These are phyloP conservation scores for Prinsepia uniflora DNA, from an alignment of 306 rosid species.

Conservation along the genomic window DNA sequence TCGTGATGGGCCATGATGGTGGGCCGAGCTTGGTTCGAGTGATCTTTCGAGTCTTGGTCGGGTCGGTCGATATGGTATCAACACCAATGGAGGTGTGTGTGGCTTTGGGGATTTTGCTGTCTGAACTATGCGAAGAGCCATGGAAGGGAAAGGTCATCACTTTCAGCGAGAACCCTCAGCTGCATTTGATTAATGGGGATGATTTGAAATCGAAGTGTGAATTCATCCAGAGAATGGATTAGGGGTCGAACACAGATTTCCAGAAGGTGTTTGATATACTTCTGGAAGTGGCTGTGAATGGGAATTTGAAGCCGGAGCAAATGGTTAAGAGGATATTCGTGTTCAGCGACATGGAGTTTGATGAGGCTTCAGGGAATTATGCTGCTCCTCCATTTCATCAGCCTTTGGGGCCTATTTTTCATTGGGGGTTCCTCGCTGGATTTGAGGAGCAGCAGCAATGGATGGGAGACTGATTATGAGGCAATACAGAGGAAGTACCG, in stretches of 20 bases:
- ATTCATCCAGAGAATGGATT: slow-evolving; percentile 35
- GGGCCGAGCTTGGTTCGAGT: no score
- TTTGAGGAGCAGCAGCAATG: background rate
- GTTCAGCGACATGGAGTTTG: slow-evolving; percentile 80
- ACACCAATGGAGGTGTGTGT: slow-evolving; percentile 57
- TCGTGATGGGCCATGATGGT: no score
- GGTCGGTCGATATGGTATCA: no score
- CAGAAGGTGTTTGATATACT: slow-evolving; percentile 62
- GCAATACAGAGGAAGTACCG: slow-evolving; percentile 44
- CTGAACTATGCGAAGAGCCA: slow-evolving; percentile 59
- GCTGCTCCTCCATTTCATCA: no score
- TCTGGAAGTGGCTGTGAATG: slow-evolving; percentile 53
- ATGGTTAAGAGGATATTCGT: slow-evolving; percentile 63
- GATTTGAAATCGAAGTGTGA: slow-evolving; percentile 33
- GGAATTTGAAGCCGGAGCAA: slow-evolving; percentile 44
- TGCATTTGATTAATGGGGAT: slow-evolving; percentile 51
- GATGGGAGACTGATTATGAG: slow-evolving; percentile 71
- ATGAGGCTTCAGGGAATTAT: slow-evolving; percentile 32
- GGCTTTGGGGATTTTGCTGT: slow-evolving; percentile 58
- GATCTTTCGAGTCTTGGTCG: no score
- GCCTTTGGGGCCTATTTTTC: no score
- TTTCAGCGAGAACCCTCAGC: slow-evolving; percentile 40
- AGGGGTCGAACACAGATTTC: slow-evolving; percentile 50
- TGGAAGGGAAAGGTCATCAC: slow-evolving; percentile 66
- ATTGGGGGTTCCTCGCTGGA: no score